phyloP scores from a whole-genome alignment of 2,329 filamentous ascomycete species.

The Colletotrichum sp. region DNA sequence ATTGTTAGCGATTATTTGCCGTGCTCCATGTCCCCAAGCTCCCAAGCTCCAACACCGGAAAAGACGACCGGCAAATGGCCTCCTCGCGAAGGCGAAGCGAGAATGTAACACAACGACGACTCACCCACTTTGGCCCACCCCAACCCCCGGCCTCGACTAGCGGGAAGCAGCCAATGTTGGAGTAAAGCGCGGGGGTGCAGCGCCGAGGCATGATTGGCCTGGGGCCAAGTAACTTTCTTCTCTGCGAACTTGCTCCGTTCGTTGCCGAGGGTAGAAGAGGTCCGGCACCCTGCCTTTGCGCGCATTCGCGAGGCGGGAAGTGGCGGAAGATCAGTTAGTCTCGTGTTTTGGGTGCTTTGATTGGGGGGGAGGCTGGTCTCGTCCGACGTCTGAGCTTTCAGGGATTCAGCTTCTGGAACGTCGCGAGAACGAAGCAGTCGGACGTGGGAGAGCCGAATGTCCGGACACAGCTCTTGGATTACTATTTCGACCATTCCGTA shows the following conservation, averaged over 20 bases:
- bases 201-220: neutral
- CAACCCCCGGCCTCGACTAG: neutral
- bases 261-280: neutral
- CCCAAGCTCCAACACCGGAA: neutral
- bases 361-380: neutral
- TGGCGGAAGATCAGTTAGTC: neutral
- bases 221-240: neutral
- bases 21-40: neutral
- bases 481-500: neutral
- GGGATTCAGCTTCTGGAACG: neutral
- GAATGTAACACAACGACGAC: neutral
- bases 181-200: neutral
- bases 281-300: slow-evolving; percentile 5
- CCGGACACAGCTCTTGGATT: neutral
- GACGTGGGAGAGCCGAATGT: neutral
- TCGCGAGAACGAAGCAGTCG: neutral
- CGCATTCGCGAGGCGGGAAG: neutral
- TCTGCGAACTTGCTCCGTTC: neutral
- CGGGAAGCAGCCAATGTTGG: neutral
- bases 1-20: neutral
- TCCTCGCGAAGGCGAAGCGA: neutral
- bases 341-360: neutral
- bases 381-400: neutral
- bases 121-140: neutral
- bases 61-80: neutral